Base-by-base conservation (phyloP, 1,284 basidiomycete species). In the Cystobasidium slooffiae region DNA sequence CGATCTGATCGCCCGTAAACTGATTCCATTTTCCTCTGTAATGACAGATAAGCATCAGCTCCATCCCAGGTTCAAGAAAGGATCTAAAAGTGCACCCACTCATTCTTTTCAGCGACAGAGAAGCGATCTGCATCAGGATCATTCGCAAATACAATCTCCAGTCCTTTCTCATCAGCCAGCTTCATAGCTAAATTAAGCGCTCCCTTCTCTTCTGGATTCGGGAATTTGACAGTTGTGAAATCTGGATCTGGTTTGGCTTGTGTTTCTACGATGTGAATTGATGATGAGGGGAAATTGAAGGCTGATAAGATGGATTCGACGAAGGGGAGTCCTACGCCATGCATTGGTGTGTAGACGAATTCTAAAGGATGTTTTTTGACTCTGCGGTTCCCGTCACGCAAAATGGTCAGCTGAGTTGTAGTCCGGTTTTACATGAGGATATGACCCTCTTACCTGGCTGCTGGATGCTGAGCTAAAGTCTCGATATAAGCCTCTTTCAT, bases 71-170 rank as follows among this genome's bases (percentile, higher is more conserved):
- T 37, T 37, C 8, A 39, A 37, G 22, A 47, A 52, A 16, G 4
- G 12, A 24, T 12, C 7, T n/a, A 10, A 20, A 37, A 20, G 44
- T 22, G 12, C 18, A 70, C 72, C 56, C 22, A 79, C 83, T 75
- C 78, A 89, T 90, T 79, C 82, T 85, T 87, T 81, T 93, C 89
- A 22, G 90, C 91, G n/a, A 90, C 92, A 18, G 88, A 86, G 80
- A 93, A 93, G 24, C 91, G 85, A 82, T 93, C 92, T 7, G 90
- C 87, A 79, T 94, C 92, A 0, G 92, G 92, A 82, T 93, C 92
- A 81, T 94, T 91, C 1, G 92, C 91, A 12, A 93, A 84, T 0
- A 94, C 88, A 79, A 91, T 89, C 43, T 82, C 79, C 3, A 87
- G 87, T 0, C 83, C 84, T 16, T 83, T 82, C 6, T 79, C 75